Conservation (phyloP, 2,329 filamentous ascomycete genomes). For the Phymatotrichopsis omnivora region DNA sequence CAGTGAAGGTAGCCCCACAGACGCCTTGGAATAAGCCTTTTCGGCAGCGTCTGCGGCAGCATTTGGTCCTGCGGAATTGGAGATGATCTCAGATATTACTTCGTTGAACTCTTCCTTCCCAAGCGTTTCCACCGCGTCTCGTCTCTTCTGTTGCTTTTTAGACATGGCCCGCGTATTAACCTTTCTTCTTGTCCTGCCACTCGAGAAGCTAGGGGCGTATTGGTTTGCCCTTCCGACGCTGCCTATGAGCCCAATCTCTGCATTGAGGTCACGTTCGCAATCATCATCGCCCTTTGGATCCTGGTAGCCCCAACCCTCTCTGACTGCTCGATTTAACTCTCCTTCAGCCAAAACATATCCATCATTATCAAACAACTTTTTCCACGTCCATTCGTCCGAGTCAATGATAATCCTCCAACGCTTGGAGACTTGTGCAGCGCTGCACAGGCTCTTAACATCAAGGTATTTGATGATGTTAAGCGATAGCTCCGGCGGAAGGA, state of each 20-base stretch:
- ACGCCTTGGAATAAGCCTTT: conserved; percentile 67
- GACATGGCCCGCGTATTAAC: conserved; percentile 37
- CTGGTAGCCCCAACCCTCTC: conserved; percentile 96
- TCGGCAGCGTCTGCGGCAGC: conserved; percentile 80
- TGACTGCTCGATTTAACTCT: conserved; percentile 75
- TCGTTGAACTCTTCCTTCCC: conserved; percentile 32
- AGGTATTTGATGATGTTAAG: conserved; percentile 82
- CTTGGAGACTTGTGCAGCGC: conserved; percentile 85
- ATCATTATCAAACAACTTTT: conserved; percentile 75
- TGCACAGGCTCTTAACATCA: conserved; percentile 74
- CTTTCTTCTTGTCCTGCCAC: conserved; percentile 41
- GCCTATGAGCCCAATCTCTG: conserved; percentile 15
- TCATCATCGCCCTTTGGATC: conserved; percentile 65
- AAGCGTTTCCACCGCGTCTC: conserved; percentile 36
- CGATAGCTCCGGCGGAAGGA: conserved; percentile 75
- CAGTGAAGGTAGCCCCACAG: conserved; percentile 66
- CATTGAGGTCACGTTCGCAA: conserved; percentile 66
- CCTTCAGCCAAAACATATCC: conserved; percentile 68
- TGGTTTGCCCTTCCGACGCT: conserved; percentile 1
- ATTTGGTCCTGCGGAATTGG: conserved; percentile 66
- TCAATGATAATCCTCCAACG: conserved; percentile 87
- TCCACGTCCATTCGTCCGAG: conserved; percentile 92
- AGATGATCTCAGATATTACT: conserved; percentile 29
- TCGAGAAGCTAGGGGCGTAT: conserved; percentile 10
- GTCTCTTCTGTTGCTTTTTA: conserved; percentile 48